phyloP scores from a whole-genome alignment of 352 stramenopile species.

The Nothophytophthora sp. region DNA sequence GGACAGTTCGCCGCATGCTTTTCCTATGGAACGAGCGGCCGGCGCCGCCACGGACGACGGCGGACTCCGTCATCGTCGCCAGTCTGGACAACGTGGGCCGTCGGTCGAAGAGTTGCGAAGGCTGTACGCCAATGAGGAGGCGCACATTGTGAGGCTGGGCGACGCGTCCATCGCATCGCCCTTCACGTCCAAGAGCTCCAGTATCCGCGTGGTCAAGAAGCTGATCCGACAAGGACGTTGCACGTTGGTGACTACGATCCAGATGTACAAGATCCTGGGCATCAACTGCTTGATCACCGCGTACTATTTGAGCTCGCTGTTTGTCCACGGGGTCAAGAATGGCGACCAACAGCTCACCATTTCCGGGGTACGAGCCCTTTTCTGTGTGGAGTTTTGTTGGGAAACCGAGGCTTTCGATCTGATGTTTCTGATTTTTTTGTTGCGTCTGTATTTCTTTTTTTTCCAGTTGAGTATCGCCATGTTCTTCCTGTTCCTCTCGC shows the following conservation, averaged over 20 bases:
- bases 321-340: slow-evolving; percentile 98
- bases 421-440: no score
- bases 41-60: slow-evolving; percentile 44
- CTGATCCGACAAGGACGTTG: slow-evolving; percentile 98
- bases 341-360: slow-evolving; percentile 95
- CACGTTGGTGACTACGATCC: slow-evolving; percentile 98
- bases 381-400: slow-evolving; percentile 59
- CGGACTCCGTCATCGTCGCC: slow-evolving; percentile 49
- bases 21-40: slow-evolving; percentile 35
- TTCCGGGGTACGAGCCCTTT: slow-evolving; percentile 26
- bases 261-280: slow-evolving; percentile 99
- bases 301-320: slow-evolving; percentile 97
- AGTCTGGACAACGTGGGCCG: slow-evolving; percentile 58
- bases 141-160: slow-evolving; percentile 97
- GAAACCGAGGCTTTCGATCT: slow-evolving; percentile 20
- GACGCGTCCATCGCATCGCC: slow-evolving; percentile 99
- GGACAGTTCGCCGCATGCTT: slow-evolving; percentile 45
- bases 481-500: slow-evolving; percentile 47
- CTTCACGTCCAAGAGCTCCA: slow-evolving; percentile 97
- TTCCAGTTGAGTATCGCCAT: slow-evolving; percentile 79
- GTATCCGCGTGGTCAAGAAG: slow-evolving; percentile 91
- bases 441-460: slow-evolving; percentile 63
- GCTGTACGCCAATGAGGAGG: slow-evolving; percentile 81
- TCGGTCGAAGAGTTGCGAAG: slow-evolving; percentile 56
- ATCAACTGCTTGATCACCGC: slow-evolving; percentile 98